phyloP scores from a whole-genome alignment of 148 eudicot species.

The Linanthus parryae region DNA sequence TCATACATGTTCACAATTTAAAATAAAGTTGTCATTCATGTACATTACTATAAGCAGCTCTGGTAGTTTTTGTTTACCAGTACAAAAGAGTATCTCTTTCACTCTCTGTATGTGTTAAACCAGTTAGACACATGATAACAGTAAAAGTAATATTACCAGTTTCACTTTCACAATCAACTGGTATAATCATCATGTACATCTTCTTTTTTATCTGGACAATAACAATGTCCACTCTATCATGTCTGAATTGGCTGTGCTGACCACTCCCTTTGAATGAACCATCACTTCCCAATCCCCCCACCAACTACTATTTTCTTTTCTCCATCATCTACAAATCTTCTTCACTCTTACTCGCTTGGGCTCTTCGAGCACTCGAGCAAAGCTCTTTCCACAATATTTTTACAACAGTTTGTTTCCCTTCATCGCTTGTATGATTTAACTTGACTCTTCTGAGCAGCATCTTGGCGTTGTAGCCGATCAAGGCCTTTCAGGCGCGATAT shows the following conservation, averaged over 20 bases:
- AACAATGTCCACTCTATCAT: conserved; percentile 12
- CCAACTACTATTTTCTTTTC: conserved; percentile 18
- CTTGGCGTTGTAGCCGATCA: conserved; percentile 44
- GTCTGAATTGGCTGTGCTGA: conserved; percentile 55
- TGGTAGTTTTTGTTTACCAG: too few relatives aligned
- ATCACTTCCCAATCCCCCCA: conserved; percentile 69
- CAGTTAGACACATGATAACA: too few relatives aligned
- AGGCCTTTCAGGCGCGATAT: conserved; percentile 73
- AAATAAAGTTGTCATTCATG: too few relatives aligned
- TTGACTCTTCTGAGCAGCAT: conserved; percentile 18
- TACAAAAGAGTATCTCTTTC: too few relatives aligned
- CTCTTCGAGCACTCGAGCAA: conserved; percentile 46
- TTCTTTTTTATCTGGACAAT: conserved; percentile 41
- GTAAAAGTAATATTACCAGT: too few relatives aligned
- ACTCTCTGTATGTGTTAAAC: too few relatives aligned
- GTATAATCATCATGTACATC: too few relatives aligned
- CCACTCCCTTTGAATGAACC: conserved; percentile 77
- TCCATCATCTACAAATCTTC: conserved; percentile 32
- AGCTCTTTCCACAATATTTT: conserved; percentile 22
- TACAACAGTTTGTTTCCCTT: conserved; percentile 24
- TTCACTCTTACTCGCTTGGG: conserved; percentile 34
- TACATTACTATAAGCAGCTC: too few relatives aligned
- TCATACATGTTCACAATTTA: too few relatives aligned
- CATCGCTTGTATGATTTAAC: conserved; percentile 12
- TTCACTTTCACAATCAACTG: too few relatives aligned